Base-by-base conservation (phyloP, 345 rosid species). In the Nephelium lappaceum region DNA sequence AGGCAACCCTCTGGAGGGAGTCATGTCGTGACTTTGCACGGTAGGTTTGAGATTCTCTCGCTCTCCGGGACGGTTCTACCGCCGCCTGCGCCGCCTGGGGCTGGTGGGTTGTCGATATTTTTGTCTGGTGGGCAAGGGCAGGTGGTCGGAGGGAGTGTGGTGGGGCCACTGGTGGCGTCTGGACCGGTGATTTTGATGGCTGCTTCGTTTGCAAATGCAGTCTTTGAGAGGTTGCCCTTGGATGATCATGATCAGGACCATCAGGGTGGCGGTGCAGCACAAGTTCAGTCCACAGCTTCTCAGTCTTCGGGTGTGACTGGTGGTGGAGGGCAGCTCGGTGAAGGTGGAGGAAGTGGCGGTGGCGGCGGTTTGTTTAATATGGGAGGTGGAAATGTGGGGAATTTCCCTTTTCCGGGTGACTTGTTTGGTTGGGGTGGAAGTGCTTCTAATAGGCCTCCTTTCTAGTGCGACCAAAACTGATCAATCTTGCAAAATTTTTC, bases 21-120 rank as follows among this genome's bases (percentile, higher is more conserved):
- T n/a, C 64, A 60, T 73, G 93, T 89, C 61, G 86, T 91, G 24
- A 89, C 93, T 60, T 87, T 93, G 76, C 95, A 90, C 77, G 97
- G 97, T 24, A 84, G 95, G 89, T 93, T 93, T 57, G 97, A 93
- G 86, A 90, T 93, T 77, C 91, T 91, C 55, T 89, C 95, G 5
- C 85, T 93, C 27, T 79, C 95, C 14, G 97, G 97, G 47, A 93
- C 97, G 9, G 90, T 91, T 72, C 91, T 93, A 61, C 97, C 97
- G 36, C 95, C 97, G 0, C 95, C 97, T 0, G 97, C 95, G 6
- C 97, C 97, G 3, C 95, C 97, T 0, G 85, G 91, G 18, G 92
- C 95, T 0, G 93, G 97, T 6, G 95, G 97, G 25, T 58, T 93
- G 81, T 87, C 95, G 5, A 88, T 93, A 79, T 93, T 89, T 75